phyloP scores from a whole-genome alignment of 2,329 filamentous ascomycete species.

The Blastomyces percursus region DNA sequence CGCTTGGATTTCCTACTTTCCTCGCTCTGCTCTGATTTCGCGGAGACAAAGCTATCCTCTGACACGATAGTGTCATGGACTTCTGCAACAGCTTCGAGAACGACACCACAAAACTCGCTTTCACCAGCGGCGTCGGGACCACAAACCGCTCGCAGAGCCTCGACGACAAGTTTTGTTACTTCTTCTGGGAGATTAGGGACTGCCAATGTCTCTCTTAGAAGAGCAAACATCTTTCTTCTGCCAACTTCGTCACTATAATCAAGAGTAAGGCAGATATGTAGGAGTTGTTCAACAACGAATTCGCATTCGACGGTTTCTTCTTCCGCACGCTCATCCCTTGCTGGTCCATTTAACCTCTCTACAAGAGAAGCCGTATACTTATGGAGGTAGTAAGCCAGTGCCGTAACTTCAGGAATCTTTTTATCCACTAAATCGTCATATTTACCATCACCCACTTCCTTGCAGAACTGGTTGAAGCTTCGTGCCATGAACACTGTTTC shows the following conservation, averaged over 20 bases:
- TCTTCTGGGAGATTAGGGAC: slow-evolving; percentile 84
- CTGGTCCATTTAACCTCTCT: slow-evolving; percentile 26
- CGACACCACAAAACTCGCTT: slow-evolving; percentile 41
- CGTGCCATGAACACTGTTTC: slow-evolving; percentile 84
- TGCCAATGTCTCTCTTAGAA: slow-evolving; percentile 75
- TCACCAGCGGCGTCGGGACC: slow-evolving; percentile 44
- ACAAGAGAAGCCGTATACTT: slow-evolving; percentile 55
- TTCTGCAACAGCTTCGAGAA: slow-evolving; percentile 89
- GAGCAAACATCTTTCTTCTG: slow-evolving; percentile 85
- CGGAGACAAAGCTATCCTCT: slow-evolving; percentile 86
- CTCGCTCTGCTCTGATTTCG: slow-evolving; percentile 69
- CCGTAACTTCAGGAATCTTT: slow-evolving; percentile 90
- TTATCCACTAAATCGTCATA: slow-evolving; percentile 71
- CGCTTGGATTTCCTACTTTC: slow-evolving; percentile 42
- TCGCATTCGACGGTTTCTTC: slow-evolving; percentile 83
- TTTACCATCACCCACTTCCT: slow-evolving; percentile 59
- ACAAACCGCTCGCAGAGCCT: slow-evolving; percentile 73
- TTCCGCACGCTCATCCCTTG: slow-evolving; percentile 54
- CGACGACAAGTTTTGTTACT: slow-evolving; percentile 75
- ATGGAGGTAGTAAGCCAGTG: slow-evolving; percentile 76
- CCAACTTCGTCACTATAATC: slow-evolving; percentile 98
- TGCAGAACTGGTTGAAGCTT: slow-evolving; percentile 90
- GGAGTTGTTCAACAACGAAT: slow-evolving; percentile 89
- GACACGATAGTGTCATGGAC: slow-evolving; percentile 83
- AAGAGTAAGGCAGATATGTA: slow-evolving; percentile 81